Percentiles rank a stretch among this genome's conserved stretches.
Evolutionary conservation across 345 rosid species (phyloP).

Genomic region (Abelmoschus esculentus): DNA sequence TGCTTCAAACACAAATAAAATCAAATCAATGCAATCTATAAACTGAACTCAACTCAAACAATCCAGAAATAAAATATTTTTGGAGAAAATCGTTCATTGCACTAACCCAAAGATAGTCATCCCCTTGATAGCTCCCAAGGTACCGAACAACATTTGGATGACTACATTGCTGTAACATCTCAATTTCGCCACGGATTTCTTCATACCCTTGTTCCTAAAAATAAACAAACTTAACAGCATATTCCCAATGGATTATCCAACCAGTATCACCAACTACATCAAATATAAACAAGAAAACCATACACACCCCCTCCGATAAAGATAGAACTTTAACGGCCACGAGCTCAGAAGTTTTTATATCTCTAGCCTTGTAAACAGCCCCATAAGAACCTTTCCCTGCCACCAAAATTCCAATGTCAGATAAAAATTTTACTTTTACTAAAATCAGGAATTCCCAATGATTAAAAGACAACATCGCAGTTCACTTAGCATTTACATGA

Average conservation of each 20-base stretch:
- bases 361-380: constrained; percentile 96
- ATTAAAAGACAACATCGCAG: neutral
- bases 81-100: neutral
- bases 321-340: constrained; percentile 98
- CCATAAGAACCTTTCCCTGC: constrained; percentile 99
- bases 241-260: constrained; percentile 6
- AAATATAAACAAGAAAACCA: constrained; percentile 6
- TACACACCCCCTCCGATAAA: constrained; percentile 74
- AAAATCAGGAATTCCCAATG: neutral
- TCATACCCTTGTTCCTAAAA: constrained; percentile 95
- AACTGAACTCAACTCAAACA: constrained; percentile 5
- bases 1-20: neutral
- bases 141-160: constrained; percentile 98
- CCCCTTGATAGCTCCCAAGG: constrained; percentile 4
- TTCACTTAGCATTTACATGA: neutral
- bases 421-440: neutral
- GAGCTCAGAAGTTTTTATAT: constrained; percentile 85
- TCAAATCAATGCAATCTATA: constrained; percentile 12
- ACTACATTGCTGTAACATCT: constrained; percentile 84
- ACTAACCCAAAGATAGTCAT: constrained; percentile 38
- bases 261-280: neutral
- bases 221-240: constrained; percentile 14
- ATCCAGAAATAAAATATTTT: neutral
- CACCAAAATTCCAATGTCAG: constrained; percentile 16
- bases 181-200: constrained; percentile 97